These are phyloP conservation scores for Puccinia novopanici DNA, from an alignment of 1,284 basidiomycete genomes.

Conservation along the genomic window DNA sequence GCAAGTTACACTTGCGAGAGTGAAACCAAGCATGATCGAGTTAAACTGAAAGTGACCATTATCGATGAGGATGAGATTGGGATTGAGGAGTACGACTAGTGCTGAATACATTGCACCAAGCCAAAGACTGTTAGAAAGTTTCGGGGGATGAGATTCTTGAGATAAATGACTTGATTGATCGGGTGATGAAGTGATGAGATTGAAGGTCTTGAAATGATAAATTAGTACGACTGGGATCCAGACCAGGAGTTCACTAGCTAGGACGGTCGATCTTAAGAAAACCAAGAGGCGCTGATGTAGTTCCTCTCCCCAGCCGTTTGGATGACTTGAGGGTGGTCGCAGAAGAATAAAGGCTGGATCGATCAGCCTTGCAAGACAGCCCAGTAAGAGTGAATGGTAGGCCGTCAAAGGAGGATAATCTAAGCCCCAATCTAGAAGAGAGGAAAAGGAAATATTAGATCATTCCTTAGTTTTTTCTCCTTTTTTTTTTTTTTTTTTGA, in stretches of 20 bases:
- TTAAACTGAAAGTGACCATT: slow-evolving; percentile 91
- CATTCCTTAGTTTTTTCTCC: neutral
- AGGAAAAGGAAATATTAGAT: neutral
- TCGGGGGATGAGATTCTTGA: neutral
- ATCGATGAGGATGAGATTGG: slow-evolving; percentile 79
- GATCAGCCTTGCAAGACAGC: slow-evolving; percentile 63
- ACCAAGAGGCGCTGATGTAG: slow-evolving; percentile 49
- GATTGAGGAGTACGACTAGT: slow-evolving; percentile 57
- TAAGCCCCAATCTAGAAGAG: slow-evolving; percentile 35
- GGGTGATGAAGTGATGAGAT: neutral
- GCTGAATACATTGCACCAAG: slow-evolving; percentile 19
- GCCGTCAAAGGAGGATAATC: slow-evolving; percentile 81
- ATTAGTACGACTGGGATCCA: slow-evolving; percentile 48
- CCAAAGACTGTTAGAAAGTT: neutral
- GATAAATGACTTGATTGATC: neutral
- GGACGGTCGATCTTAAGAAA: slow-evolving; percentile 53
- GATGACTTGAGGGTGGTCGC: slow-evolving; percentile 48
- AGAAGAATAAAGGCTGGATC: slow-evolving; percentile 52
- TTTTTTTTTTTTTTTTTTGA: neutral
- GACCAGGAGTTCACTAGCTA: slow-evolving; percentile 45
- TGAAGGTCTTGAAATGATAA: slow-evolving; percentile 63
- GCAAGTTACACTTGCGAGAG: slow-evolving; percentile 70
- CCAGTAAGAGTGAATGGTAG: slow-evolving; percentile 78
- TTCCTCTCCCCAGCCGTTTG: slow-evolving; percentile 44
- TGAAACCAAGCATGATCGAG: slow-evolving; percentile 81